Conservation (phyloP, 306 rosid genomes). For the Ziziphus jujuba region DNA sequence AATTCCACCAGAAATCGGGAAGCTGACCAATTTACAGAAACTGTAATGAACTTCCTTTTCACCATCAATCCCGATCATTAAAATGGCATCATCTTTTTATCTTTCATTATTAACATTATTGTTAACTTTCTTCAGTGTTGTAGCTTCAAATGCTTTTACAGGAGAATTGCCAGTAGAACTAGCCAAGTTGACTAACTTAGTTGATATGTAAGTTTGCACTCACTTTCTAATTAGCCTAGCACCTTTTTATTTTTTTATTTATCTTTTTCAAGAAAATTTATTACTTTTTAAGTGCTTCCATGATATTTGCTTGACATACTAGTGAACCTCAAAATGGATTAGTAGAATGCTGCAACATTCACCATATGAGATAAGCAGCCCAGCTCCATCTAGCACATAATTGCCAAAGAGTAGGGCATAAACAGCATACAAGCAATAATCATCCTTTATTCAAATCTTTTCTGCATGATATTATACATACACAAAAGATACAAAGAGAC, state of each 20-base stretch:
- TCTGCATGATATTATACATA: too few species aligned
- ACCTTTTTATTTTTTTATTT: not conserved
- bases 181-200: constrained; percentile 69
- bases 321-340: too few species aligned
- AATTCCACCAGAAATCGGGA: constrained; percentile 68
- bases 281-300: too few species aligned
- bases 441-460: too few species aligned
- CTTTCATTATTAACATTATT: constrained; percentile 22
- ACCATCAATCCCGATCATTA: constrained; percentile 3
- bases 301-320: too few species aligned
- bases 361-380: too few species aligned
- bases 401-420: too few species aligned
- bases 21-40: constrained; percentile 57
- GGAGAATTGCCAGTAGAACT: constrained; percentile 69
- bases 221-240: constrained; percentile 12
- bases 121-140: constrained; percentile 43
- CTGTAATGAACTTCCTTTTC: constrained; percentile 50
- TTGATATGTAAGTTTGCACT: constrained; percentile 66
- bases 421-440: too few species aligned
- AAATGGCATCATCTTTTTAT: not conserved
- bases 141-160: constrained; percentile 75
- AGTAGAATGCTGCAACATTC: too few species aligned
- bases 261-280: too few species aligned
- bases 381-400: too few species aligned
- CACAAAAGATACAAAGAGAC: too few species aligned